Base-by-base conservation (phyloP, 208 protist genomes). In the Herpetomonas tarakana region DNA sequence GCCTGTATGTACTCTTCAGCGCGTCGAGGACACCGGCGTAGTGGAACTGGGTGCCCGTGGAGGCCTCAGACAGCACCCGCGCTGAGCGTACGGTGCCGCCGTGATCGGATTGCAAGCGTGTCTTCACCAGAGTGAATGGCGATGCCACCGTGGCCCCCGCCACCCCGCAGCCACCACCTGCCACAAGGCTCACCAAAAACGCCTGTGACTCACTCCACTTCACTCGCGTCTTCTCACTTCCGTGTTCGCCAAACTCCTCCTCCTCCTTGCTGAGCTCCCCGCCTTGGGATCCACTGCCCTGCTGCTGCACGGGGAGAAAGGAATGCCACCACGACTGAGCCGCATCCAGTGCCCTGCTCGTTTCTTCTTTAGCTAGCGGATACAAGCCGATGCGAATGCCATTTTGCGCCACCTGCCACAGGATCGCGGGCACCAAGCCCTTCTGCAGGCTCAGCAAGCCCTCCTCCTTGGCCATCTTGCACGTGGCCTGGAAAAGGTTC, bases 121-220 rank as follows among this genome's bases (percentile, higher is more conserved):
- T 88, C 72, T 92, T 92, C 44, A 92, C 62, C 54, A 87, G 29
- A 21, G 78, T 60, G 39, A 92, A 87, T 0, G 85, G 85, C 1
- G 76, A 81, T 22, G 80, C 69, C 4, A 78, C 30, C 58, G 75
- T 63, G 46, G 71, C 65, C 54, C 84, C 84, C 14, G 74, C 47
- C 7, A 77, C 30, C 14, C 85, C 85, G 41, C 78, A 86, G 51
- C 64, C 11, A 11, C 25, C 62, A 18, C 65, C 65, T 39, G 66
- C 41, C 0, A 26, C 30, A 1, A 75, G 38, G 29, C 45, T 30
- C 39, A 79, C 51, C 6, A 49, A 3, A 65, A 74, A 70, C 46
- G 6, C 18, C 19, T 31, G 27, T 31, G 27, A 45, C 38, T 22
- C 22, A 12, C 18, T 29, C 18, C 14, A 39, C 51, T 4, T n/a